phyloP scores from a whole-genome alignment of 306 rosid species.

The Pueraria montana region DNA sequence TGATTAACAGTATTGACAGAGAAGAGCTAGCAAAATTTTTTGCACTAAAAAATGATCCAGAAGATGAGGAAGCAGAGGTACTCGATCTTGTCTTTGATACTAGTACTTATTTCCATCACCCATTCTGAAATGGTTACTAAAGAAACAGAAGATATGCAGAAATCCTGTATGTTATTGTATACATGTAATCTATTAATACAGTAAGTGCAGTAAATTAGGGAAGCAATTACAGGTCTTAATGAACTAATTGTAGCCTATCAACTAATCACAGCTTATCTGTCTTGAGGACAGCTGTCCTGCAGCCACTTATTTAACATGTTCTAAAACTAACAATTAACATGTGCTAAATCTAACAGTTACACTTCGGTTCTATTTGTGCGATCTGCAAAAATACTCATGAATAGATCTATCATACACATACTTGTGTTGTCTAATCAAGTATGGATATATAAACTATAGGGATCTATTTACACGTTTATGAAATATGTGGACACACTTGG shows the following conservation, averaged over 20 bases:
- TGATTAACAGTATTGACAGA: slow-evolving; percentile 77
- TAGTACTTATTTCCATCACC: slow-evolving; percentile 27
- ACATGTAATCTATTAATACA: neutral
- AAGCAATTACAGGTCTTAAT: slow-evolving; percentile 18
- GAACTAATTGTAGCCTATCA: neutral
- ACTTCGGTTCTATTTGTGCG: neutral
- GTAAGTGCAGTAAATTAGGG: slow-evolving; percentile 14
- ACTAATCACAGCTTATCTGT: neutral
- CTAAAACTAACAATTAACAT: neutral
- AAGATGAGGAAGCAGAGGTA: slow-evolving; percentile 95
- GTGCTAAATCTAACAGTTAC: slow-evolving; percentile 11
- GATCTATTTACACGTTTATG: neutral
- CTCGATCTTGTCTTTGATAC: slow-evolving; percentile 20
- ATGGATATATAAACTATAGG: neutral
- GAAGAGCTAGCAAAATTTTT: slow-evolving; percentile 81
- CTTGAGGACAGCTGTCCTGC: neutral
- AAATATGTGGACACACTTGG: neutral
- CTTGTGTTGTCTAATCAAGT: neutral
- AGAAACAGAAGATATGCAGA: neutral
- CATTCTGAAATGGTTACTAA: slow-evolving; percentile 38
- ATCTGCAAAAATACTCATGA: neutral
- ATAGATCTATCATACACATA: too few relatives aligned
- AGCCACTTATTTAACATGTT: slow-evolving; percentile 1
- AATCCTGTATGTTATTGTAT: slow-evolving; percentile 15
- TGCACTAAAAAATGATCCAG: slow-evolving; percentile 80